Base-by-base conservation (phyloP, 2,329 filamentous ascomycete species). In the Aspergillus spinulosporus region DNA sequence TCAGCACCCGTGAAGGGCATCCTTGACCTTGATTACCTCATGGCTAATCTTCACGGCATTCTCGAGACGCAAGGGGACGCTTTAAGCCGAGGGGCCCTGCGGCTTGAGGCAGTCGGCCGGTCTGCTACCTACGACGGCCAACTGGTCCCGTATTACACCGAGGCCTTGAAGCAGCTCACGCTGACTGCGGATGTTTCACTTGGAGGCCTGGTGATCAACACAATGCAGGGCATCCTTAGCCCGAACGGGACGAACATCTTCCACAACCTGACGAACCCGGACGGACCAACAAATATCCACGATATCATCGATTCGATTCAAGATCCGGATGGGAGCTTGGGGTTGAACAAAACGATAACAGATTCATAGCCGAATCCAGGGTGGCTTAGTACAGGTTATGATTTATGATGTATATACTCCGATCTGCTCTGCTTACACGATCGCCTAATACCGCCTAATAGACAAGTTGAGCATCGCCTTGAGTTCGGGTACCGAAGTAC, bases 1-100 rank as follows among this genome's bases (percentile, higher is more conserved):
- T 73, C 65, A 1, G 68, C 79, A 49, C 74, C 78, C 2, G 76
- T 85, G 64, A 75, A 73, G 36, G 77, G 76, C 21, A 74, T 67
- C 6, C 69, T 82, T 46, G 75, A 85, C 60, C 74, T 84, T 42
- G 65, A 62, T 1, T 66, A 71, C 0, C 59, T 79, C 4, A 31
- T 70, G 52, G 46, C 60, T 1, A 66, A 74, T 40, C 56, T 74
- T 4, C 43, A 54, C 3, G 45, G 54, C 0, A 58, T 73, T 3
- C 61, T 74, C 5, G 55, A 60, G 2, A 58, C 64, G 1, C 71
- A 73, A 51, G 49, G 56, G 14, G 42, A 52, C 0, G 59, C 66
- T 4, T 56, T 74, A 37, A 60, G 58, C 11, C 61, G 64, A 5
- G 71, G 71, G 2, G 65, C 63, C 40, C 61, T 73, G 4, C 54